phyloP scores from a whole-genome alignment of 306 rosid genomes.

The Corylus avellana region DNA sequence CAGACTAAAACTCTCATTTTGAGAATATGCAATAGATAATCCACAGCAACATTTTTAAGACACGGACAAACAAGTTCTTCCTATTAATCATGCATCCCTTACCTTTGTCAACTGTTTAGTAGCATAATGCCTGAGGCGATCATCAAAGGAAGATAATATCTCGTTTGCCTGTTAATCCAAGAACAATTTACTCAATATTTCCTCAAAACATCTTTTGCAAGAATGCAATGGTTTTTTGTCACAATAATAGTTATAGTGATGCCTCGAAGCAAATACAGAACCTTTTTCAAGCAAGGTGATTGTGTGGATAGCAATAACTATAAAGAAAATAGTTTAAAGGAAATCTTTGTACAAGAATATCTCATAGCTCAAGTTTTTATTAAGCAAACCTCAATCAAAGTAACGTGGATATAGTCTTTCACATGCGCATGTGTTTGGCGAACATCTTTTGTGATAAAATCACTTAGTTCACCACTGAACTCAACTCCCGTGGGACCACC shows the following conservation, averaged over 20 bases:
- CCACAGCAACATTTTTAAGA: conserved; percentile 19
- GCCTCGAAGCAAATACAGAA: neutral
- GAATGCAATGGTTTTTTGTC: neutral
- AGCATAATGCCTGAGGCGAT: conserved; percentile 78
- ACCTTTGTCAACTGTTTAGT: conserved; percentile 87
- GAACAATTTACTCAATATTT: neutral
- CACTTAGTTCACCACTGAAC: conserved; percentile 88
- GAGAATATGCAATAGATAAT: conserved; percentile 19
- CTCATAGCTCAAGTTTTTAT: conserved; percentile 9
- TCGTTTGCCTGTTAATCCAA: conserved; percentile 73
- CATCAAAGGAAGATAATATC: conserved; percentile 91
- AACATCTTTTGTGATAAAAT: conserved; percentile 74
- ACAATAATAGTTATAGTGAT: neutral
- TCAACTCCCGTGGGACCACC: conserved; percentile 99
- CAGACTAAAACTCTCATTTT: neutral
- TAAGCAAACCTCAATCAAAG: conserved; percentile 83
- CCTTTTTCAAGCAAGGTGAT: no score
- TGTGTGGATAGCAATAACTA: neutral
- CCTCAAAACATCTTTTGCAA: neutral
- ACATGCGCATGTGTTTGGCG: conserved; percentile 84
- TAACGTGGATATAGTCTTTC: conserved; percentile 79
- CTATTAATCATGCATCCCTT: no score
- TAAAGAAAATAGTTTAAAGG: neutral
- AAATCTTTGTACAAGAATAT: neutral
- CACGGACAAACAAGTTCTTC: conserved; percentile 10